Evolutionary conservation across 1,139 yeast species (phyloP), one percentile per base, ranked within the genome.

Genomic region (Pichia sp.): DNA sequence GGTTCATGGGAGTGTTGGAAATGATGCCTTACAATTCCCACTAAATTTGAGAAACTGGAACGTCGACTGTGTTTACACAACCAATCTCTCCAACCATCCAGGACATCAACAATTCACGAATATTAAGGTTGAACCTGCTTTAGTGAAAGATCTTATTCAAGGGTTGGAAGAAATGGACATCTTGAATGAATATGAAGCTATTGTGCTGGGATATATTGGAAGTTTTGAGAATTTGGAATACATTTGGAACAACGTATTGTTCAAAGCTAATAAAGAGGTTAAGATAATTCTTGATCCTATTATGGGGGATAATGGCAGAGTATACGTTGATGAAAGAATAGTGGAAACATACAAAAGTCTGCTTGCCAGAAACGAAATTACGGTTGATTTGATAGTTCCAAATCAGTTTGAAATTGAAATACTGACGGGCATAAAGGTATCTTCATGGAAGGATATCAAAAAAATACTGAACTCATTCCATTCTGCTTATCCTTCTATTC

Each of bases 351-450:
- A 82, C 56, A 66, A 69, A 45, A 53, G 64, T 23, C 59, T 79
- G 1, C 60, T 80, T 8, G 67, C 69, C 1, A 36, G 33, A 3
- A 37, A 44, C 27, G 41, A 36, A 7, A 28, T 43, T 26, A 50
- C 62, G 1, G 76, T 81, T 8, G 81, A 79, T 56, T 62, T 81
- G 23, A 68, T 81, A 5, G 80, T 88, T 0, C 90, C 92, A 4
- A 83, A 83, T 55, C 87, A 81, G 55, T 82, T 80, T 62, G 92
- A 82, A 56, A 67, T 80, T 39, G 88, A 81, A 57, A 60, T 77
- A 16, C 61, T 83, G 26, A 69, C 73, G 36, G 82, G 71, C 3
- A 58, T 57, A 33, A 62, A 65, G 44, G 73, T 82, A 29, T 55
- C 53, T 2, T 59, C 66, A 29, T 52, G 61, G 35, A 62, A 55